Base-by-base conservation (phyloP, 2,329 filamentous ascomycete species). In the Talaromyces sp. region DNA sequence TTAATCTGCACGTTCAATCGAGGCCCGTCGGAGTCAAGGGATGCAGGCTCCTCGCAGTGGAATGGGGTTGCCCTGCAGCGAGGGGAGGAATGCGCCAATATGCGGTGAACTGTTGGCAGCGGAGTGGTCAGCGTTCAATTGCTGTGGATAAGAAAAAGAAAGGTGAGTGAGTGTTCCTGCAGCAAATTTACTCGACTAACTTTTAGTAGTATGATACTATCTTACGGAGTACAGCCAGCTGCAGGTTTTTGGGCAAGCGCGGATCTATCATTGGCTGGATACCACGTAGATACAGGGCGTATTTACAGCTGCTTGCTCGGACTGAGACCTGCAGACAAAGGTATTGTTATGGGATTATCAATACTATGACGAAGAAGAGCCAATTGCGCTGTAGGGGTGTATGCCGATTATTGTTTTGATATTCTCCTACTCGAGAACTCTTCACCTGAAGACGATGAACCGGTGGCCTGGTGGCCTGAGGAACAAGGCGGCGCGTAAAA, bases 1-100 rank as follows among this genome's bases (percentile, higher is more conserved):
- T 65, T 62, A 58, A 49, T 45, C 64, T 63, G 64, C 64, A 62
- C 64, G 61, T 66, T 61, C 59, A 62, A 29, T 63, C 64, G 64
- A 63, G 59, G 43, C 64, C 64, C 31, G 60, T 58, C 51, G 58
- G 64, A 66, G 53, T 66, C 64, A 66, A 66, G 64, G 64, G 64
- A 53, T 59, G 61, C 40, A 27, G 54, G 31, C 51, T 66, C 64
- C 64, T 66, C 64, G 53, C 64, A 59, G 62, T 54, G 65, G 65
- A 67, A 67, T 65, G 58, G 61, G 58, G 65, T 66, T 66, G 65
- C 65, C 38, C 49, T 60, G 65, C 65, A 61, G 65, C 58, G 60
- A 66, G 65, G 60, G 43, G 64, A 38, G 60, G 65, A 61, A 66
- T 63, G 58, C 17, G 15, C 49, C 40, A 54, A 49, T 54, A 51